These are phyloP conservation scores for Aspergillus wentii DNA, from an alignment of 495 filamentous ascomycete genomes.

Conservation along the genomic window DNA sequence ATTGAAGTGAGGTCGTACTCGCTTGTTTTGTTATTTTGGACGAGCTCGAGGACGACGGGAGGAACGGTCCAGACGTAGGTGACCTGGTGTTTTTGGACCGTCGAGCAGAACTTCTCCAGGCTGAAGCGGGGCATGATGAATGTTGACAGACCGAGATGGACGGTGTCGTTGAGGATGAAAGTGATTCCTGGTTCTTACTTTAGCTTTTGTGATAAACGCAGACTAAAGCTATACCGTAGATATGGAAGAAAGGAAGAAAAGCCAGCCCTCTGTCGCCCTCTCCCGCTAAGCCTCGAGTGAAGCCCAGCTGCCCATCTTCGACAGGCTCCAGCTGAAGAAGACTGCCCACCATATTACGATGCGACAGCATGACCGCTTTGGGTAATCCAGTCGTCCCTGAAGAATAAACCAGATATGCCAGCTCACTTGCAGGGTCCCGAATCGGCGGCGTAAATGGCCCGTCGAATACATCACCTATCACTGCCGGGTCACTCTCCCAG, in stretches of 20 bases:
- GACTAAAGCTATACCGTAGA: slow-evolving; percentile 57
- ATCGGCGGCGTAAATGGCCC: slow-evolving; percentile 12
- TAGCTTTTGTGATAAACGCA: neutral
- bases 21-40: slow-evolving; percentile 58
- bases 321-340: slow-evolving; percentile 44
- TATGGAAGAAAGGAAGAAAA: slow-evolving; percentile 83
- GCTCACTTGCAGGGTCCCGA: slow-evolving; percentile 29
- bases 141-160: slow-evolving; percentile 55
- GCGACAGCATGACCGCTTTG: slow-evolving; percentile 80
- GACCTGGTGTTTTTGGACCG: slow-evolving; percentile 58
- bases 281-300: slow-evolving; percentile 46
- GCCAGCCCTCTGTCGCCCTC: slow-evolving; percentile 62
- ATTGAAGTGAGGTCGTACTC: slow-evolving; percentile 69
- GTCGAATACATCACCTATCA: neutral
- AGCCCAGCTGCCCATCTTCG: slow-evolving; percentile 51
- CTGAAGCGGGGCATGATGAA: slow-evolving; percentile 72
- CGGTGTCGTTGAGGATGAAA: slow-evolving; percentile 47
- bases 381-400: slow-evolving; percentile 82
- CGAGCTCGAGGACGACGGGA: slow-evolving; percentile 69
- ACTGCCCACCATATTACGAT: slow-evolving; percentile 72
- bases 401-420: slow-evolving; percentile 66
- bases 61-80: slow-evolving; percentile 70
- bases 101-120: slow-evolving; percentile 56
- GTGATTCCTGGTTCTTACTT: slow-evolving; percentile 25
- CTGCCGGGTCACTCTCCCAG: slow-evolving; percentile 4